phyloP scores from a whole-genome alignment of 495 filamentous ascomycete species.

The Podospora australis region DNA sequence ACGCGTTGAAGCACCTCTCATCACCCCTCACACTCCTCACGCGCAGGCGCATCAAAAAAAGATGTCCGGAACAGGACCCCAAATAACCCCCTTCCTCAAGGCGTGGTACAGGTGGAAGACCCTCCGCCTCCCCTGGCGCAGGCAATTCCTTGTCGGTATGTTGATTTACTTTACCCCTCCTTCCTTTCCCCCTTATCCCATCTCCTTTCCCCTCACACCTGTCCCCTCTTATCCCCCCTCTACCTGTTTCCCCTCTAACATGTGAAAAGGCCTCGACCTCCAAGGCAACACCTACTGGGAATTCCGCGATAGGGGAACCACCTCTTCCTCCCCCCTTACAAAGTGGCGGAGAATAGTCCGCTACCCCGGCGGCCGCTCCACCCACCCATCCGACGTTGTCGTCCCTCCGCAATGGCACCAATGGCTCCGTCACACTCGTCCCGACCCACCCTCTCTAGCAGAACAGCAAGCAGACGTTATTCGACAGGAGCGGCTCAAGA shows the following conservation, averaged over 20 bases:
- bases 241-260: not conserved
- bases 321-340: slow-evolving; percentile 22
- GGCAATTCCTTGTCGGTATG: slow-evolving; percentile 71
- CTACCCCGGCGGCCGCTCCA: slow-evolving; percentile 53
- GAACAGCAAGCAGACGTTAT: slow-evolving; percentile 68
- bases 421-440: slow-evolving; percentile 84
- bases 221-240: not conserved
- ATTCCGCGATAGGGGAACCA: slow-evolving; percentile 61
- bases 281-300: slow-evolving; percentile 93
- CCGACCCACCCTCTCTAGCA: slow-evolving; percentile 58
- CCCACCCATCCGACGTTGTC: slow-evolving; percentile 49
- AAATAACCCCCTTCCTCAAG: slow-evolving; percentile 34
- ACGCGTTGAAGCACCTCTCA: no score
- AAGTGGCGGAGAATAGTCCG: slow-evolving; percentile 62
- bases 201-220: not conserved
- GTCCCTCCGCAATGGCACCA: slow-evolving; percentile 82
- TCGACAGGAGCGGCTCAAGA: slow-evolving; percentile 62
- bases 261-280: slow-evolving; percentile 66
- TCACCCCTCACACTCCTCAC: not conserved
- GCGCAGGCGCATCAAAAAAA: not conserved
- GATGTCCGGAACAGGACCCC: slow-evolving; percentile 17
- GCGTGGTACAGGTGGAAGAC: slow-evolving; percentile 83
- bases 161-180: not conserved
- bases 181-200: no score
- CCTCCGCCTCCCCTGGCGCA: slow-evolving; percentile 79